Percentiles rank a stretch among this genome's conserved stretches.
Conservation (phyloP, 208 protist species). For the Herpetomonas samuelpessoai region DNA sequence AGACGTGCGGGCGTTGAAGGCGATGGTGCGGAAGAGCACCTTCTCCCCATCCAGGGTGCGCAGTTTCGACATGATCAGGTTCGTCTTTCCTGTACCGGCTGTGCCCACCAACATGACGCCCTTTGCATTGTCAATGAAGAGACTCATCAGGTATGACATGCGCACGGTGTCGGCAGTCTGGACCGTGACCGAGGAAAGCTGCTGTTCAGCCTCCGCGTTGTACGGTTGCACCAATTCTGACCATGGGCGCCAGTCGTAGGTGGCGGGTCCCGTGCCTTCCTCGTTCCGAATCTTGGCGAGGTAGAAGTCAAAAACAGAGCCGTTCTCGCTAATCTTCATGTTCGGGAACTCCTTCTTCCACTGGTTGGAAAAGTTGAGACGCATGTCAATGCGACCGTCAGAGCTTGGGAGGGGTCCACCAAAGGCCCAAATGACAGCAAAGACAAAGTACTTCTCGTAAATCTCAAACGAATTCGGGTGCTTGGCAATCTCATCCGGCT, state of each 20-base stretch:
- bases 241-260: constrained; percentile 93
- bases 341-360: constrained; percentile 94
- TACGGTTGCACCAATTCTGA: constrained; percentile 92
- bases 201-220: constrained; percentile 76
- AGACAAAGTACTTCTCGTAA: constrained; percentile 98
- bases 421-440: constrained; percentile 97
- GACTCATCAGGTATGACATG: constrained; percentile 94
- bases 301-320: constrained; percentile 96
- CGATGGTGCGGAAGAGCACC: constrained; percentile 91
- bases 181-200: constrained; percentile 93
- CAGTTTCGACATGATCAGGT: constrained; percentile 96
- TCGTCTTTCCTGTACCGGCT: constrained; percentile 97
- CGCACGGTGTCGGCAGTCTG: constrained; percentile 95
- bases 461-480: constrained; percentile 88
- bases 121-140: constrained; percentile 92
- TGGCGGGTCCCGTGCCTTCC: constrained; percentile 37
- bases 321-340: constrained; percentile 90
- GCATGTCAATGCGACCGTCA: constrained; percentile 92
- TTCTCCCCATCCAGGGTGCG: constrained; percentile 90
- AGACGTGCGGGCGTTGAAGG: constrained; percentile 96
- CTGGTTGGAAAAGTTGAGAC: constrained; percentile 95
- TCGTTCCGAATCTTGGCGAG: constrained; percentile 92
- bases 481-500: constrained; percentile 83
- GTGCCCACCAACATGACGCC: constrained; percentile 97
- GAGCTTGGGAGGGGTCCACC: constrained; percentile 94